phyloP scores from a whole-genome alignment of 805 yeast genomes.

The Candida silvicultrix region DNA sequence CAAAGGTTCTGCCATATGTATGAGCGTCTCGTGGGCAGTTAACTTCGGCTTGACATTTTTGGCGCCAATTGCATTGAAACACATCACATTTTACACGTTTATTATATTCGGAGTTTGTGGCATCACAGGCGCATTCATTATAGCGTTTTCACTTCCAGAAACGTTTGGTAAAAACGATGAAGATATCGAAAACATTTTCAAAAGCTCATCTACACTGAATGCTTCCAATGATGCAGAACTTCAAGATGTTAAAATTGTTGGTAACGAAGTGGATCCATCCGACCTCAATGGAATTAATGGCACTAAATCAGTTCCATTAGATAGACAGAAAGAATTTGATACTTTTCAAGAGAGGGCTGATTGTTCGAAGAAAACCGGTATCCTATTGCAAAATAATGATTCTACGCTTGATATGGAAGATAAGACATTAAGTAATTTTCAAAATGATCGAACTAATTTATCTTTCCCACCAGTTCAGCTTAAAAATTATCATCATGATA shows the following conservation, averaged over 20 bases:
- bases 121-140: constrained; percentile 24
- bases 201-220: not conserved
- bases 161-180: constrained; percentile 27
- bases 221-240: too few relatives aligned
- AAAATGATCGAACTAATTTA: not conserved
- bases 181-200: constrained; percentile 22
- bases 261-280: too few relatives aligned
- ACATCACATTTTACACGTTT: constrained; percentile 35
- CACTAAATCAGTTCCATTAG: too few relatives aligned
- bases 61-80: constrained; percentile 32
- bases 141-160: constrained; percentile 36
- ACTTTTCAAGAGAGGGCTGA: too few relatives aligned
- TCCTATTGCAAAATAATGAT: not conserved
- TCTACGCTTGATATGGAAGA: not conserved
- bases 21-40: constrained; percentile 39
- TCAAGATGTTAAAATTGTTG: too few relatives aligned
- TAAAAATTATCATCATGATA: not conserved
- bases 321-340: too few relatives aligned
- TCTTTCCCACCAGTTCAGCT: not conserved
- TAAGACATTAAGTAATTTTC: not conserved
- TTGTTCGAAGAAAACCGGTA: not conserved
- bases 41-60: constrained; percentile 31
- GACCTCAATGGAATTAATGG: too few relatives aligned
- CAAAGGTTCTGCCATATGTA: constrained; percentile 40
- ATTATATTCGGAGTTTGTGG: constrained; percentile 30